A percentile compares a stretch with the other conserved stretches of the same genome.
Evolutionary conservation across 1,139 yeast genomes (phyloP).

Genomic region (Yamadazyma dushanensis): DNA sequence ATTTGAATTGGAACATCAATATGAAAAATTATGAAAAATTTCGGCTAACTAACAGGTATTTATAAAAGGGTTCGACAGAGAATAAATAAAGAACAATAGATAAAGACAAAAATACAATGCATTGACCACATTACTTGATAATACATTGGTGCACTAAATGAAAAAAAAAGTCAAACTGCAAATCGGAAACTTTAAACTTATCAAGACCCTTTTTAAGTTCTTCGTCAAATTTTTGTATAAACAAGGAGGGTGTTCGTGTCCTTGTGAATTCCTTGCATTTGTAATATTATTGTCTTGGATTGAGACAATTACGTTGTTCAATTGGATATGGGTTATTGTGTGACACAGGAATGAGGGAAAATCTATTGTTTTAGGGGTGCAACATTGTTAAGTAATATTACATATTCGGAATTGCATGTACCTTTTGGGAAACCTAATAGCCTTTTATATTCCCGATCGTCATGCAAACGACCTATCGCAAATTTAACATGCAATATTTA

Average conservation of each 20-base stretch:
- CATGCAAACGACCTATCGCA: background rate
- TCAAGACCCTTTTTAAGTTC: background rate
- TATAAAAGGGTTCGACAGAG: background rate
- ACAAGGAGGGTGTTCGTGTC: background rate
- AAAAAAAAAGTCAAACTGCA: background rate
- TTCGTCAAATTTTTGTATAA: background rate
- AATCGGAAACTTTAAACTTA: background rate
- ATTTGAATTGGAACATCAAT: constrained; percentile 16
- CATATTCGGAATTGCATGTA: background rate
- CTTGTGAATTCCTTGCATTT: background rate
- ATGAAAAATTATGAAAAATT: background rate
- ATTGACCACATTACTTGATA: constrained; percentile 1
- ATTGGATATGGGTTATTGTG: too few species aligned
- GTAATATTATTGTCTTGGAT: background rate
- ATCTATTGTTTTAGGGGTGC: too few species aligned
- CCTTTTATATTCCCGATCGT: background rate
- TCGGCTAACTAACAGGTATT: too few species aligned
- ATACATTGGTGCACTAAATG: background rate
- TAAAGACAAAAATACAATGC: constrained; percentile 1
- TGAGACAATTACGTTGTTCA: background rate
- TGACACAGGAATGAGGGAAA: too few species aligned
- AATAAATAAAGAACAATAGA: background rate
- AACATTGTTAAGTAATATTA: too few species aligned
- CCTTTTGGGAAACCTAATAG: background rate
- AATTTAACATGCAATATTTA: background rate